Evolutionary conservation across 2,329 filamentous ascomycete genomes (phyloP), one percentile per base, ranked within the genome.

Genomic region (Ascochyta viciae-villosae): DNA sequence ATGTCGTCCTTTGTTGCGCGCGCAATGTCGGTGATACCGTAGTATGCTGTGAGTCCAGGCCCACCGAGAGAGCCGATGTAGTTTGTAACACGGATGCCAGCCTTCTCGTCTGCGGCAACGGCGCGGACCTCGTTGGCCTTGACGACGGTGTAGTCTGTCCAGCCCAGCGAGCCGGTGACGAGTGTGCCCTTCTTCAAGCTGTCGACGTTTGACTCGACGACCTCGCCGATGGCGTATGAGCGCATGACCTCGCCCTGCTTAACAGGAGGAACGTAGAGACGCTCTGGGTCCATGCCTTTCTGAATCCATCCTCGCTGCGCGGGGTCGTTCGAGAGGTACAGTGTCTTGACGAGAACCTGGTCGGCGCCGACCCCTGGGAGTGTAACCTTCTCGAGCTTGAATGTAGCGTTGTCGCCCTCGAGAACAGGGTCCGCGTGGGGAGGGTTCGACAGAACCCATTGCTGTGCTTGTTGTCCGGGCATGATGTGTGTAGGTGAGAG

Each of bases 1-100:
- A 87, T 85, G 63, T 93, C 89, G 7, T 88, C 87, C 0, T 82
- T 74, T 67, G 86, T 85, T 22, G 88, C 84, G 47, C 87, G 78
- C 15, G 84, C 90, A 44, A 92, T 83, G 53, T 89, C 83, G 23
- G 84, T 75, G 71, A 93, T 84, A 24, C 90, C 90, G 61, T 90
- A 88, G 78, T 91, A 93, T 2, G 90, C 90, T 0, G 90, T 92
- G 52, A 92, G 66, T 5, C 89, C 88, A 2, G 77, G 73, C 9
- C 67, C 64, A 6, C 79, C 79, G 26, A 87, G 72, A 2, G 77
- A 74, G 13, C 80, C 81, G 24, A 82, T 66, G 61, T 78, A 81
- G 54, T 80, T 76, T 22, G 79, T 81, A 23, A 74, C 66, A 12
- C 71, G 66, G 26, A 81, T 70, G 4, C 76, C 77, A 2, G 65